Percentiles rank a stretch among this genome's conserved stretches.
phyloP scores from a whole-genome alignment of 2,329 filamentous ascomycete species.

The Aspergillus sp. region DNA sequence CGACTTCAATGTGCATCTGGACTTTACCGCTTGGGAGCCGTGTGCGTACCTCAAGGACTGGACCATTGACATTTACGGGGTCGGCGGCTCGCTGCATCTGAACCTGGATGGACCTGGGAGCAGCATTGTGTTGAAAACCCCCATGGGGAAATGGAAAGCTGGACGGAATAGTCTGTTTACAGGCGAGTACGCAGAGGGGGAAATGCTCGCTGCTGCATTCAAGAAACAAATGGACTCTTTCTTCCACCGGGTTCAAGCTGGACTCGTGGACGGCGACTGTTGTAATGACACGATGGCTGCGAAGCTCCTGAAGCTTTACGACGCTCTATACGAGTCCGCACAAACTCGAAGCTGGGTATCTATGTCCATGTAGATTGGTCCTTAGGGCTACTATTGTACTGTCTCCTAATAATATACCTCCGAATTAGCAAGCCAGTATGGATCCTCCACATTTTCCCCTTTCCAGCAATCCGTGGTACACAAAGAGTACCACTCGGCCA shows the following conservation, averaged over 20 bases:
- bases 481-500: neutral
- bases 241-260: neutral
- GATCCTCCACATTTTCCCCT: neutral
- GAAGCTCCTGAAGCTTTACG: neutral
- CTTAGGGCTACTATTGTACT: neutral
- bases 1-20: neutral
- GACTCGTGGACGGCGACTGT: neutral
- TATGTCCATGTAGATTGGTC: neutral
- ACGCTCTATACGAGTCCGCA: neutral
- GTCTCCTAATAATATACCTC: neutral
- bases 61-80: neutral
- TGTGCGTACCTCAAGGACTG: neutral
- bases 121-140: neutral
- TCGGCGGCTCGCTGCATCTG: neutral
- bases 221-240: conserved; percentile 1
- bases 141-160: neutral
- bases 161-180: neutral
- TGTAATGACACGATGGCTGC: neutral
- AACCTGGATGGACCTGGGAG: neutral
- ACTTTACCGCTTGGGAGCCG: neutral
- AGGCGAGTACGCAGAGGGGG: neutral
- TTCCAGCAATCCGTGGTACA: neutral
- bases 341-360: neutral
- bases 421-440: neutral
- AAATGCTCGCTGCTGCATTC: neutral